Evolutionary conservation across 2,329 filamentous ascomycete genomes (phyloP).

Genomic region (Aspergillus pseudonomiae): DNA sequence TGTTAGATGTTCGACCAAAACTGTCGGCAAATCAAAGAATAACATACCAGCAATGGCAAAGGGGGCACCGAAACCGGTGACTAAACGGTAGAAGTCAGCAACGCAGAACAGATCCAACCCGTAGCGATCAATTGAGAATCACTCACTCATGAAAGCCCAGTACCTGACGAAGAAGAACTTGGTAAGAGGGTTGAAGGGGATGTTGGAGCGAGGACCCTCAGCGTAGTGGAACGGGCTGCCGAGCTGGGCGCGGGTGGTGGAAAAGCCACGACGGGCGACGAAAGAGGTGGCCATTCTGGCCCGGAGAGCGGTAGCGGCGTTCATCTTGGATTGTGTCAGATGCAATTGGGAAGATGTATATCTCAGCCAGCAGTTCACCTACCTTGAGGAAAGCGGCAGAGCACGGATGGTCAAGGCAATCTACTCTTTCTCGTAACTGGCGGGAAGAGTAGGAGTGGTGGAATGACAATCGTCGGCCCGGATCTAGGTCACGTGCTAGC

Average conservation of each 20-base stretch:
- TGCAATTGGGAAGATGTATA: slow-evolving; percentile 27
- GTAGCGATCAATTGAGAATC: slow-evolving; percentile 5
- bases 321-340: slow-evolving; percentile 68
- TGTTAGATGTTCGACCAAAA: slow-evolving; percentile 24
- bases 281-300: slow-evolving; percentile 65
- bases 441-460: slow-evolving; percentile 25
- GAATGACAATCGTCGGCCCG: slow-evolving; percentile 22
- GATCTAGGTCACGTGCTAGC: slow-evolving; percentile 16
- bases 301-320: slow-evolving; percentile 68
- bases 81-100: slow-evolving; percentile 50
- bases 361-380: slow-evolving; percentile 15
- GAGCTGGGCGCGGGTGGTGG: slow-evolving; percentile 82
- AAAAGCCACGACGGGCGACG: slow-evolving; percentile 90
- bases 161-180: slow-evolving; percentile 81
- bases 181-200: slow-evolving; percentile 95
- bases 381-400: slow-evolving; percentile 37
- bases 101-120: slow-evolving; percentile 3
- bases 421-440: slow-evolving; percentile 14
- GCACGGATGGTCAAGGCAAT: slow-evolving; percentile 22
- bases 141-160: slow-evolving; percentile 76
- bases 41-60: slow-evolving; percentile 67
- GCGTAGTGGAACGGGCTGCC: slow-evolving; percentile 97
- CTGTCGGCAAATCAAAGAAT: background rate
- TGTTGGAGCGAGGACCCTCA: slow-evolving; percentile 90
- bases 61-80: slow-evolving; percentile 60